phyloP scores from a whole-genome alignment of 108 stramenopile genomes.

The Stephanodiscus minutulus region DNA sequence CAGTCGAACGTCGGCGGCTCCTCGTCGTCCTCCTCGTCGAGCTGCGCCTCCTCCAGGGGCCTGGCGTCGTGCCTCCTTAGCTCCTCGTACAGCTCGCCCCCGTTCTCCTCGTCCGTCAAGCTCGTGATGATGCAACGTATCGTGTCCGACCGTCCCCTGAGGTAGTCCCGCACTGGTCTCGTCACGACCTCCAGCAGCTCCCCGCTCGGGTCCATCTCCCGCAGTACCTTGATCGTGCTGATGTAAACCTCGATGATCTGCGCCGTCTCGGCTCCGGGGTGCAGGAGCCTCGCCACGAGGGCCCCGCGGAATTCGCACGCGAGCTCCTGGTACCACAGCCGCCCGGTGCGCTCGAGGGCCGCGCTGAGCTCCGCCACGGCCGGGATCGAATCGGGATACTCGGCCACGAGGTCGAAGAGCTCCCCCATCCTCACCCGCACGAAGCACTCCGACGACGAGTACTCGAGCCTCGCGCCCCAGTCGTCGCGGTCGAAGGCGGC shows the following conservation, averaged over 20 bases:
- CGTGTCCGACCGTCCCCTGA: constrained; percentile 84
- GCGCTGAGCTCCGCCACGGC: constrained; percentile 71
- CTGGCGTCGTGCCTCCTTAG: constrained; percentile 85
- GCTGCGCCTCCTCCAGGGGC: constrained; percentile 71
- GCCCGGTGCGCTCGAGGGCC: constrained; percentile 57
- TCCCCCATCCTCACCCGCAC: constrained; percentile 62
- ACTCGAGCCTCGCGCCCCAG: constrained; percentile 59
- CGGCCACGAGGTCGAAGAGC: constrained; percentile 80
- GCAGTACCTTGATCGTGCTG: constrained; percentile 87
- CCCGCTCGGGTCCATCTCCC: constrained; percentile 86
- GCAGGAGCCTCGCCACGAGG: constrained; percentile 83
- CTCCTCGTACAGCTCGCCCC: constrained; percentile 95
- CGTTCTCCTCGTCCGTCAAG: constrained; percentile 89
- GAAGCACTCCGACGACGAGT: constrained; percentile 61
- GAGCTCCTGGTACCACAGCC: constrained; percentile 38
- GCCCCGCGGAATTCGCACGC: constrained; percentile 51
- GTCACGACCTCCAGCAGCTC: constrained; percentile 86
- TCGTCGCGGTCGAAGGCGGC: constrained; percentile 25
- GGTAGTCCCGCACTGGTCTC: constrained; percentile 85
- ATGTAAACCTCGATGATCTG: constrained; percentile 98
- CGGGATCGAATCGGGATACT: constrained; percentile 80
- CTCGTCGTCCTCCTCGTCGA: constrained; percentile 71
- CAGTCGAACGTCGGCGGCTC: constrained; percentile 73
- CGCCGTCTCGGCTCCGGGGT: constrained; percentile 93
- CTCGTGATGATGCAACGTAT: constrained; percentile 96